Evolutionary conservation across 306 rosid species (phyloP), one percentile per base, ranked within the genome.

Genomic region (Prunus mongolica): DNA sequence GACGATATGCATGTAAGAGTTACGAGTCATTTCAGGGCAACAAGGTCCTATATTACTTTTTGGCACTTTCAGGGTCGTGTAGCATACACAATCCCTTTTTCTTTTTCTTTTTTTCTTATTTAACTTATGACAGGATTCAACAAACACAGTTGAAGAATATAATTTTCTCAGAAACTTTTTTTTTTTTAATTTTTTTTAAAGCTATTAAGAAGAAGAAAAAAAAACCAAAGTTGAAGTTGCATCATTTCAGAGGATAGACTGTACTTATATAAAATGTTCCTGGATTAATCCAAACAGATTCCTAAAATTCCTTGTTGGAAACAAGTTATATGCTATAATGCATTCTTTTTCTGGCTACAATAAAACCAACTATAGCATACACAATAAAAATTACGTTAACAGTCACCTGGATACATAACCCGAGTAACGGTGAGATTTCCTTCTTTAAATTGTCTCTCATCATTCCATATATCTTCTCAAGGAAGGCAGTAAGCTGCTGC

Each of bases 401-500:
- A 74, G 60, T 54, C 83, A 95, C 99, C 99, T 96, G 97, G 81
- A 96, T 96, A 70, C 99, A 96, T 69, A 91, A 72, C 78, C 98
- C 99, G 18, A 96, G 99, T 80, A 96, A 83, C 6, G 99, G 99
- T 55, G 99, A 96, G 79, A 96, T 96, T 88, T 96, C 99, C 84
- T 96, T 96, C 87, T 96, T 96, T 16, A 96, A 84, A 73, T 89
- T 96, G 89, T 96, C 99, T 77, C 99, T 87, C 71, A 96, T 93
- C 94, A 88, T 93, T 85, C 99, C 99, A 82, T 96, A 96, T 83
- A 96, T 91, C 83, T 96, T 96, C 84, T 96, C 99, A 60, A 96
- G 91, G 89, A 96, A 96, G 65, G 99, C 99, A 74, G 99, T 96
- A 73, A 96, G 99, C 87, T 96, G 99, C 84, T 96, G 99, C 89